Base-by-base conservation (phyloP, 2,329 filamentous ascomycete species). In the Ophiostoma angusticollis region DNA sequence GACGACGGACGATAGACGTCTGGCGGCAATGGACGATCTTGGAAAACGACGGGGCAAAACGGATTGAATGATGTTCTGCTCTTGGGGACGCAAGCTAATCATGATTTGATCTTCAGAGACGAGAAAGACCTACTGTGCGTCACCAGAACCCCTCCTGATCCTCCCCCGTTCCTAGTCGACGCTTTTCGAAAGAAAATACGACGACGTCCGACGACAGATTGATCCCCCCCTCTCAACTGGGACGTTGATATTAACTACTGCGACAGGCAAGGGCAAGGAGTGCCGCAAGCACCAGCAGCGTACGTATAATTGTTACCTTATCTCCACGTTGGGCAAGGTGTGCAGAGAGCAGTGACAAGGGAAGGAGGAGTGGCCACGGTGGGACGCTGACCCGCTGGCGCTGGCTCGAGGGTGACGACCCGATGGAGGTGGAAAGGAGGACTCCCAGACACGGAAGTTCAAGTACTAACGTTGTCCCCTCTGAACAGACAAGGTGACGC, bases 251-350 rank as follows among this genome's bases (percentile, higher is more conserved):
- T 43, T 46, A 42, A 45, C 45, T 22, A 19, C 18, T 37, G 22
- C 14, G 86, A 80, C 80, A 85, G 85, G 74, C 47, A 49, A 49
- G 47, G 78, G 78, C 70, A 83, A 78, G 70, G 73, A 81, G 58
- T 87, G 83, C 79, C 70, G 68, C 56, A 81, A 83, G 68, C 79
- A 84, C 72, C 79, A 74, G 54, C 72, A 80, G 36, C 47, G 47
- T 49, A 49, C 38, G 47, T 49, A 39, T 35, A 19, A 13, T 21
- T 17, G 16, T 19, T 16, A 11, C 21, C 11, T 29, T 9, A 6
- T 4, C 11, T 22, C 5, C 3, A 13, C 17, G 3, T 9, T 11
- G 18, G 18, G 18, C n/a, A 8, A 13, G 9, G 14, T 13, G 34
- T 13, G 9, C 11, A 18, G n/a, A n/a, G 18, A 24, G 13, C 6